Conservation (phyloP, 352 stramenopile species). For the Phytophthora boehmeriae region DNA sequence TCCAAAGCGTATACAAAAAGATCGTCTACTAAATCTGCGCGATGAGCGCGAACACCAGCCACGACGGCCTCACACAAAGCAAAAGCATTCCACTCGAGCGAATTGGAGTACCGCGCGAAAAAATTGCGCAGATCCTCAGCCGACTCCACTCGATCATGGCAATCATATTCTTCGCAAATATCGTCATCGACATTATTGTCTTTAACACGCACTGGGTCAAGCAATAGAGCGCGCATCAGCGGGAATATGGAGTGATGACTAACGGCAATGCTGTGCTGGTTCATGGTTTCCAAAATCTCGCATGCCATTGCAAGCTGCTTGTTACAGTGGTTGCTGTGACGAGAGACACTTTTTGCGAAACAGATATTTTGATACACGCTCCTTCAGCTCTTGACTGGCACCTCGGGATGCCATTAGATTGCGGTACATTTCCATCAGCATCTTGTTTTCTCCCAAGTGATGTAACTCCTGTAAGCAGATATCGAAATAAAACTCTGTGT, state of each 20-base stretch:
- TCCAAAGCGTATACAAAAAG: conserved; percentile 67
- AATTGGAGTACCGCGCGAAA: conserved; percentile 48
- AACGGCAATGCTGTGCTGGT: conserved; percentile 51
- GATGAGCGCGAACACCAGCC: conserved; percentile 50
- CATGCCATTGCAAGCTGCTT: conserved; percentile 40
- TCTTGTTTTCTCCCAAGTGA: conserved; percentile 41
- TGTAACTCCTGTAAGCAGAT: conserved; percentile 70
- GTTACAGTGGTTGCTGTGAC: conserved; percentile 38
- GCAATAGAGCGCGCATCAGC: conserved; percentile 49
- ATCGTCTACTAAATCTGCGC: conserved; percentile 61
- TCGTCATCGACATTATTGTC: conserved; percentile 22
- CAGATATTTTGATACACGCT: conserved; percentile 67
- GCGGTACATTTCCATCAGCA: conserved; percentile 64
- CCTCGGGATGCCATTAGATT: conserved; percentile 47
- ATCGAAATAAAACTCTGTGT: conserved; percentile 70
- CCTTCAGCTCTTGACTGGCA: conserved; percentile 49
- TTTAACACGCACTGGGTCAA: conserved; percentile 19
- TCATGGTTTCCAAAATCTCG: conserved; percentile 66
- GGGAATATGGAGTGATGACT: conserved; percentile 57
- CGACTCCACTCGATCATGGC: conserved; percentile 16
- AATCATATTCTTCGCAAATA: neutral
- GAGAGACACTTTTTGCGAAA: conserved; percentile 55
- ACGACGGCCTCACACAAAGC: conserved; percentile 71
- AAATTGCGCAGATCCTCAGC: conserved; percentile 54
- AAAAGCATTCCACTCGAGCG: conserved; percentile 71